A percentile compares a stretch with the other conserved stretches of the same genome.
phyloP scores from a whole-genome alignment of 164 flowering plant species.

The Stephania yunnanensis region DNA sequence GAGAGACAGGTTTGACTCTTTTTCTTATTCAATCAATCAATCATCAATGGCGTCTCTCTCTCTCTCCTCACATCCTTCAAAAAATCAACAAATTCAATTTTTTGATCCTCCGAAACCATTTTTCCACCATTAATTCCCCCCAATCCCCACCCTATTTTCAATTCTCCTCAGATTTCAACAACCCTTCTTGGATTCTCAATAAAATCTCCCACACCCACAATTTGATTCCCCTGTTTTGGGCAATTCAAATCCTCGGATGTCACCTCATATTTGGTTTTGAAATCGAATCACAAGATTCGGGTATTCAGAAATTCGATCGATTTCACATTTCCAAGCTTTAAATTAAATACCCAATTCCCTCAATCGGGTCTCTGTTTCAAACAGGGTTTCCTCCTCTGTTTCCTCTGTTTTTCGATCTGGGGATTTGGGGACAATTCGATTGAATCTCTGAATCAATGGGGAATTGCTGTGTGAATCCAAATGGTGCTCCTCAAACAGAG shows the following conservation, averaged over 20 bases:
- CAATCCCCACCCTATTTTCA: not conserved
- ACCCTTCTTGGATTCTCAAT: not conserved
- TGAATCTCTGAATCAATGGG: conserved; percentile 46
- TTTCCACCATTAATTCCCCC: not conserved
- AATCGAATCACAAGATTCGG: not conserved
- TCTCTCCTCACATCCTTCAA: not conserved
- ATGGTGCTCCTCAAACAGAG: conserved; percentile 19
- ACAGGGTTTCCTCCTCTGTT: too few relatives aligned
- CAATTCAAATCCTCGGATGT: not conserved
- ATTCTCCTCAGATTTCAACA: not conserved
- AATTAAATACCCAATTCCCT: not conserved
- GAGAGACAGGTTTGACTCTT: not conserved
- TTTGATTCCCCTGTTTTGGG: not conserved
- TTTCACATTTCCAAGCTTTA: not conserved
- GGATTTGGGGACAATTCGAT: not conserved
- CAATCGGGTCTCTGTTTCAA: not conserved
- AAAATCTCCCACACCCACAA: not conserved
- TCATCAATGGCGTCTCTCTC: not conserved
- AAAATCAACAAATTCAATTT: not conserved
- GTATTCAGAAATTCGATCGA: not conserved
- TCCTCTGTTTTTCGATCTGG: too few relatives aligned
- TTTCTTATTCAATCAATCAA: not conserved
- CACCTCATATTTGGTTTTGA: not conserved
- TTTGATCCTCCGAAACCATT: not conserved
- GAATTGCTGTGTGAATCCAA: conserved; percentile 67